These are phyloP conservation scores for Barbatosphaeria neglecta DNA, from an alignment of 495 filamentous ascomycete species.

Conservation along the genomic window DNA sequence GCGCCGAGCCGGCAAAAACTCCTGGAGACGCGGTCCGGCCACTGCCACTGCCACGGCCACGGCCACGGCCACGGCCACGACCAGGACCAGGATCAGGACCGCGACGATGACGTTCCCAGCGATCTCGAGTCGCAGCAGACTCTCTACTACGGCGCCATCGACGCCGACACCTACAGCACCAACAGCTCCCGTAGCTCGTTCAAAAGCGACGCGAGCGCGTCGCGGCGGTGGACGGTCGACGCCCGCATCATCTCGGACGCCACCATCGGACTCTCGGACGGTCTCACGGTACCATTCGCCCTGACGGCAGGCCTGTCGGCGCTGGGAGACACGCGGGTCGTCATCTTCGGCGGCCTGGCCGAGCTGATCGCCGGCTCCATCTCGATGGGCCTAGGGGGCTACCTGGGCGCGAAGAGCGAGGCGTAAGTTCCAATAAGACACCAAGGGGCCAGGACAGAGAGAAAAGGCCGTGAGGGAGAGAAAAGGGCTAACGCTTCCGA, in stretches of 20 bases:
- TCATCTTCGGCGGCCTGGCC: constrained; percentile 54
- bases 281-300: constrained; percentile 51
- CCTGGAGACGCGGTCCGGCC: not conserved
- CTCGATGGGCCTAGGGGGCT: constrained; percentile 57
- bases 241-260: constrained; percentile 28
- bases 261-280: constrained; percentile 47
- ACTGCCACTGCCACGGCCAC: too few species aligned
- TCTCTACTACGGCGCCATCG: not conserved
- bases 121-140: constrained; percentile 4
- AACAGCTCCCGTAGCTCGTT: too few species aligned
- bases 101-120: not conserved
- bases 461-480: not conserved
- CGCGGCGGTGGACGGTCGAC: constrained; percentile 5
- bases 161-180: not conserved
- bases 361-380: constrained; percentile 53
- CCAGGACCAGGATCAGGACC: too few species aligned
- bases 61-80: too few species aligned
- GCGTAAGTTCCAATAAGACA: constrained; percentile 16
- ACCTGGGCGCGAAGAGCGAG: constrained; percentile 34
- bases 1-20: not conserved
- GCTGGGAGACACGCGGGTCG: constrained; percentile 43
- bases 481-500: not conserved
- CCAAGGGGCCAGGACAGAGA: too few species aligned
- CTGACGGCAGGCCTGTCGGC: constrained; percentile 46
- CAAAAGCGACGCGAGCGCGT: not conserved